A percentile compares a stretch with the other conserved stretches of the same genome.
phyloP scores from a whole-genome alignment of 2,329 filamentous ascomycete species.

The Thielaviopsis ethacetica region DNA sequence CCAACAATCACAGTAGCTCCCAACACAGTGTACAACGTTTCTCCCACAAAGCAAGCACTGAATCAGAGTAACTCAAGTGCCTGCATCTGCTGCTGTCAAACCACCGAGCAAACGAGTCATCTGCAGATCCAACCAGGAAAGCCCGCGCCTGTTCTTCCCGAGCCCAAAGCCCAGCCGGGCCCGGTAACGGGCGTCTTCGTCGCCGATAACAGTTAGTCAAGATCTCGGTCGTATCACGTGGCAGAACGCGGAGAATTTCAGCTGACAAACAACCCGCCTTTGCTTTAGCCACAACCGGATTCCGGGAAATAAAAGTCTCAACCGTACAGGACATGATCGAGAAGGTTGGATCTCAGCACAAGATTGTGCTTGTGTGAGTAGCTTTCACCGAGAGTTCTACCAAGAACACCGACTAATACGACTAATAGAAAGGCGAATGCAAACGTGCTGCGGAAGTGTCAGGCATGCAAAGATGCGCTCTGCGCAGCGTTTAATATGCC shows the following conservation, averaged over 20 bases:
- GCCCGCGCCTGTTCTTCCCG: too few species aligned
- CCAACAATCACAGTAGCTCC: too few species aligned
- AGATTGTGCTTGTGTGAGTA: background rate
- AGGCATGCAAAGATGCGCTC: background rate
- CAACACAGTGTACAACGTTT: too few species aligned
- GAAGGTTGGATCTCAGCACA: background rate
- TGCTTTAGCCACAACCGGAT: background rate
- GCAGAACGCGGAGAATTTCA: background rate
- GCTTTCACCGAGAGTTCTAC: background rate
- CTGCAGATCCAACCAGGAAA: too few species aligned
- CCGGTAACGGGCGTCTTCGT: background rate
- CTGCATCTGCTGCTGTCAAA: too few species aligned
- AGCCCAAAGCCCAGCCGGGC: background rate
- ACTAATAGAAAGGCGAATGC: background rate
- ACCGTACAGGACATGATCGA: background rate
- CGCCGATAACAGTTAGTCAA: background rate
- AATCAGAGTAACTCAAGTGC: too few species aligned
- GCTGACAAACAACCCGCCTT: background rate
- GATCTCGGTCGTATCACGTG: background rate
- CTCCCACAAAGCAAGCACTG: too few species aligned
- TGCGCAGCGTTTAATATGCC: background rate
- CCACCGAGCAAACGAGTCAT: too few species aligned
- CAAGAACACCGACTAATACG: background rate
- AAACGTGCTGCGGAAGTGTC: background rate
- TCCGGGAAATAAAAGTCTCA: background rate